Evolutionary conservation across 2,329 filamentous ascomycete genomes (phyloP), one percentile per base, ranked within the genome.

Genomic region (Penicillium janthinellum): DNA sequence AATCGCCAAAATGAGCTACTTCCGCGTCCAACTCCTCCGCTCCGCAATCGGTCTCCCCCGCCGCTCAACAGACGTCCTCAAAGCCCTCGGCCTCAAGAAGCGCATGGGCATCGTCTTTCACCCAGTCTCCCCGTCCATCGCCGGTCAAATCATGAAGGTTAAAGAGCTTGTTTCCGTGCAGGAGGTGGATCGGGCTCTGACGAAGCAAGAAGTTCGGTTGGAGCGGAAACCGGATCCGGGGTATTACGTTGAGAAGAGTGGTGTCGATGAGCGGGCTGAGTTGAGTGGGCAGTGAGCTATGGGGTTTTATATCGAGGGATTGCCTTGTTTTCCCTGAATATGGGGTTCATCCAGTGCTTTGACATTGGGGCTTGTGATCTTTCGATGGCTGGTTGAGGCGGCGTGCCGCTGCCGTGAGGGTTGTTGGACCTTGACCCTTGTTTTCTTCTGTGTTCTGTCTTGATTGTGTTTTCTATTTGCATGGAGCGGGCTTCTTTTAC

Each of bases 81-180:
- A 88, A 63, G 90, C 93, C 17, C 89, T 97, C 61, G 93, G 93
- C 58, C 86, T 97, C 64, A 90, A 88, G 70, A 91, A 90, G 75
- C 90, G 93, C 71, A 88, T 89, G 84, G 88, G 88, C 72, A 94
- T 90, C 56, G 93, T 96, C 71, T 96, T 96, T 83, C 90, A 96
- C 78, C 90, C 91, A 39, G 92, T 96, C 62, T 85, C 85, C 62
- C 86, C 88, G 44, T 88, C 92, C 67, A 87, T 91, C 63, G 93
- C 93, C 10, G 93, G 93, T 73, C 92, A 96, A 81, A 91, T 97
- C 72, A 89, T 97, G 83, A 89, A 90, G 77, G 92, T 97, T 69
- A 97, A 97, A 82, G 93, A 97, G 79, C 82, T 97, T 64, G 91
- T 97, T 48, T 83, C 86, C 56, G 92, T 96, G 38, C 82, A 87